Conservation (phyloP, 1,284 basidiomycete genomes). For the Moesziomyces aphidis region DNA sequence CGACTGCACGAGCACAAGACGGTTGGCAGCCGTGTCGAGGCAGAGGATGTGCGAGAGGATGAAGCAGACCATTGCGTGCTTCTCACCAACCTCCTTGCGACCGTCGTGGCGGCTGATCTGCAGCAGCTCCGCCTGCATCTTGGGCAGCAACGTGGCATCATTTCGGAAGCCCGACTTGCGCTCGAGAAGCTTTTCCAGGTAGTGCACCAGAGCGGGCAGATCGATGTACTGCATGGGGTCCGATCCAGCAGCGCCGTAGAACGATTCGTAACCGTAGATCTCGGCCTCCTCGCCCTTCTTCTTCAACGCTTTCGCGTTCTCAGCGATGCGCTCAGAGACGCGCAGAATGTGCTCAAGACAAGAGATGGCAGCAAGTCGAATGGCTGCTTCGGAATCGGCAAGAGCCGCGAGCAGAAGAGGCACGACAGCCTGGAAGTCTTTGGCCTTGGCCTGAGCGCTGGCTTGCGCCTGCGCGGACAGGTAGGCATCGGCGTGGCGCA, state of each 20-base stretch:
- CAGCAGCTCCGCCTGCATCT: constrained; percentile 76
- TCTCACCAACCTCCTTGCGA: constrained; percentile 76
- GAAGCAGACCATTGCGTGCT: constrained; percentile 80
- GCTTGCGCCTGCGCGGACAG: constrained; percentile 69
- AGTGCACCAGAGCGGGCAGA: constrained; percentile 77
- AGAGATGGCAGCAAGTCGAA: constrained; percentile 77
- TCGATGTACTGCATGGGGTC: constrained; percentile 79
- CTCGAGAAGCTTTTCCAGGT: constrained; percentile 73
- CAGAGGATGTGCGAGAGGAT: constrained; percentile 83
- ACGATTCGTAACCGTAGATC: constrained; percentile 83
- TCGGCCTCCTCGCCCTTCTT: constrained; percentile 67
- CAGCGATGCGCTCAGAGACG: constrained; percentile 68
- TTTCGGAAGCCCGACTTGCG: constrained; percentile 71
- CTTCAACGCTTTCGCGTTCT: constrained; percentile 27
- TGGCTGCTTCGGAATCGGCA: constrained; percentile 71
- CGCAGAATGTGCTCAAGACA: constrained; percentile 73
- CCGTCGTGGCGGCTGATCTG: constrained; percentile 71
- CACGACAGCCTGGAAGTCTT: constrained; percentile 86
- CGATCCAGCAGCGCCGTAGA: constrained; percentile 78
- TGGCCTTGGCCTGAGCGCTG: constrained; percentile 11
- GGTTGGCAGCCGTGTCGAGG: constrained; percentile 72
- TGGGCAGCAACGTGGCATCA: constrained; percentile 76
- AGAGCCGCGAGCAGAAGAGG: constrained; percentile 81
- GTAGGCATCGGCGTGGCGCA: constrained; percentile 78
- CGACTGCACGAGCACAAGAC: constrained; percentile 74